These are phyloP conservation scores for Mycena citricolor DNA, from an alignment of 1,284 basidiomycete species.

Conservation along the genomic window DNA sequence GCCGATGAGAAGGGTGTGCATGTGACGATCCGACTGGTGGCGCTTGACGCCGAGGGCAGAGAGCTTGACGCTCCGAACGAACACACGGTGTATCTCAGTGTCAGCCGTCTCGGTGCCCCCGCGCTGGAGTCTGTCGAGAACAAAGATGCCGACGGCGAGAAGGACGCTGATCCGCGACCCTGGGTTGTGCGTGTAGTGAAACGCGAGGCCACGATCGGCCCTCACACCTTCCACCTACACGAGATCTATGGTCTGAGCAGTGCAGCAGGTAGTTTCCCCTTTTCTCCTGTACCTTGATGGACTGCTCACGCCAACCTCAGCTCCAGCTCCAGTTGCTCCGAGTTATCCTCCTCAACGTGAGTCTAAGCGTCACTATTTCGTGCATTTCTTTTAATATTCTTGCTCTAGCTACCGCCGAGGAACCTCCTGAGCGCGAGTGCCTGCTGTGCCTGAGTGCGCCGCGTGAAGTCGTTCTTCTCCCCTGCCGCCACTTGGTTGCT, in stretches of 20 bases:
- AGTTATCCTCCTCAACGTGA: conserved; percentile 37
- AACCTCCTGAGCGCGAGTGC: conserved; percentile 82
- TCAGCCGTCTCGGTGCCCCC: conserved; percentile 67
- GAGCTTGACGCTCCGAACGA: conserved; percentile 71
- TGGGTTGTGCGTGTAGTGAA: conserved; percentile 91
- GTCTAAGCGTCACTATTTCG: conserved; percentile 21
- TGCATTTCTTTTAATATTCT: conserved; percentile 6
- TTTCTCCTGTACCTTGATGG: too few relatives aligned
- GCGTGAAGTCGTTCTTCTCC: conserved; percentile 85
- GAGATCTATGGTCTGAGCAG: conserved; percentile 88
- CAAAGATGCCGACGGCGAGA: conserved; percentile 28
- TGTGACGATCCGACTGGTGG: conserved; percentile 73
- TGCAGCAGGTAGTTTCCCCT: conserved; percentile 34
- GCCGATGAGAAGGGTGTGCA: conserved; percentile 67
- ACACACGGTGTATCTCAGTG: conserved; percentile 82
- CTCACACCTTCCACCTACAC: conserved; percentile 88
- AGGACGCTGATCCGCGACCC: conserved; percentile 53
- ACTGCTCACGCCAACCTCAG: conserved; percentile 35
- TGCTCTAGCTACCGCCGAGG: conserved; percentile 44
- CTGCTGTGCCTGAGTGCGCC: conserved; percentile 84
- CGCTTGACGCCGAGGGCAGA: conserved; percentile 70
- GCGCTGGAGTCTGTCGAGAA: conserved; percentile 17
- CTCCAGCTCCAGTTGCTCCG: conserved; percentile 39
- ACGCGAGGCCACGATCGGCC: conserved; percentile 87
- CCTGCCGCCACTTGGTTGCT: conserved; percentile 87